Conservation (phyloP, 164 flowering plant species). For the Platanus orientalis region DNA sequence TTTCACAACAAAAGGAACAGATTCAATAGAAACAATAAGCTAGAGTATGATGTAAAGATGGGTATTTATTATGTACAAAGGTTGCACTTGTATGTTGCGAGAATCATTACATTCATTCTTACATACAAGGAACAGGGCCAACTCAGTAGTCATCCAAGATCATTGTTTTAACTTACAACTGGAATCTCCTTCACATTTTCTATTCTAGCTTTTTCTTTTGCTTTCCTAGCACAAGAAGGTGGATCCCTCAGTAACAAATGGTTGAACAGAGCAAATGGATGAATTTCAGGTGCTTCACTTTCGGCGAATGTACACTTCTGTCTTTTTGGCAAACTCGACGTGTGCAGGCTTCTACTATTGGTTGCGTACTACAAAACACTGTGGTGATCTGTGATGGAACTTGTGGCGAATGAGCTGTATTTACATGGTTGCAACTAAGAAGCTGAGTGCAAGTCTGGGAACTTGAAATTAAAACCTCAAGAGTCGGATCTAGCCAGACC, state of each 20-base stretch:
- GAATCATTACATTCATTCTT: too few species aligned
- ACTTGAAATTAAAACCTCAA: constrained; percentile 13
- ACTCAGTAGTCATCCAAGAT: too few species aligned
- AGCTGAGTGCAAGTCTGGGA: background rate
- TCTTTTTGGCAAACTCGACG: background rate
- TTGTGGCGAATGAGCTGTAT: background rate
- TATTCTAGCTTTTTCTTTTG: background rate
- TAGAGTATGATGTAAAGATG: too few species aligned
- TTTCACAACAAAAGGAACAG: too few species aligned
- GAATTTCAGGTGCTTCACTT: background rate
- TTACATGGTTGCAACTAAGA: background rate
- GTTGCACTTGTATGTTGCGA: too few species aligned
- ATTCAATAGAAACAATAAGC: too few species aligned
- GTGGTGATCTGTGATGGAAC: background rate
- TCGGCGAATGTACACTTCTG: background rate
- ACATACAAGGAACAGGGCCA: too few species aligned
- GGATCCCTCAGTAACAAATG: constrained; percentile 1
- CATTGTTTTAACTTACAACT: too few species aligned
- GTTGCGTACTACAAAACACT: background rate
- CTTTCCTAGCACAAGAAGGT: background rate
- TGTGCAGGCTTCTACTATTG: background rate
- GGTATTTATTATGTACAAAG: too few species aligned
- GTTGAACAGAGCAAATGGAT: background rate
- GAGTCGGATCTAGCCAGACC: constrained; percentile 66
- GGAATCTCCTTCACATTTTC: too few species aligned